These are phyloP conservation scores for Trapa incisa DNA, from an alignment of 345 rosid genomes.

Conservation along the genomic window DNA sequence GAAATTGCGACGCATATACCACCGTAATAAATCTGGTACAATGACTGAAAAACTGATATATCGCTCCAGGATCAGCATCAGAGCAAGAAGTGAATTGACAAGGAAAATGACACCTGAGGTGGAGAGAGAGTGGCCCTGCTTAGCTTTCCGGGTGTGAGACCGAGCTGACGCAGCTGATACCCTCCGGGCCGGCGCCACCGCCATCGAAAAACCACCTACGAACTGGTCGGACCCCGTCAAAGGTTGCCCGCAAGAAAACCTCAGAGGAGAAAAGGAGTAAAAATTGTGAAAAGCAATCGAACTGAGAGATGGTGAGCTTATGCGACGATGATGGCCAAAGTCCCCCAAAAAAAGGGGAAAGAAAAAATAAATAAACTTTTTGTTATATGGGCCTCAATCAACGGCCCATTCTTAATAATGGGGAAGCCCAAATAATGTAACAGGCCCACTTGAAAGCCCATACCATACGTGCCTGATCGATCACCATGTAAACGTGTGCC, in stretches of 20 bases:
- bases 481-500: neutral
- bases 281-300: too few species aligned
- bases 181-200: constrained; percentile 13
- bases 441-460: neutral
- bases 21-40: neutral
- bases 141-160: constrained; percentile 16
- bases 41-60: neutral
- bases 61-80: neutral
- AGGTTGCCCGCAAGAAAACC: neutral
- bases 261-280: neutral
- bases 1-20: neutral
- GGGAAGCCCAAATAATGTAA: too few species aligned
- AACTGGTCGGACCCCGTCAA: neutral
- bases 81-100: too few species aligned
- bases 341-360: too few species aligned
- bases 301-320: too few species aligned
- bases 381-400: too few species aligned
- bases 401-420: too few species aligned
- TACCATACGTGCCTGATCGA: neutral
- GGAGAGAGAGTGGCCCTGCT: constrained; percentile 8
- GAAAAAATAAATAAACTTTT: too few species aligned
- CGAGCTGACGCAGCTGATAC: constrained; percentile 18
- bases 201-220: constrained; percentile 6
- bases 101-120: constrained; percentile 8
- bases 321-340: too few species aligned